phyloP scores from a whole-genome alignment of 1,284 basidiomycete species.

The Fomes fomentarius region DNA sequence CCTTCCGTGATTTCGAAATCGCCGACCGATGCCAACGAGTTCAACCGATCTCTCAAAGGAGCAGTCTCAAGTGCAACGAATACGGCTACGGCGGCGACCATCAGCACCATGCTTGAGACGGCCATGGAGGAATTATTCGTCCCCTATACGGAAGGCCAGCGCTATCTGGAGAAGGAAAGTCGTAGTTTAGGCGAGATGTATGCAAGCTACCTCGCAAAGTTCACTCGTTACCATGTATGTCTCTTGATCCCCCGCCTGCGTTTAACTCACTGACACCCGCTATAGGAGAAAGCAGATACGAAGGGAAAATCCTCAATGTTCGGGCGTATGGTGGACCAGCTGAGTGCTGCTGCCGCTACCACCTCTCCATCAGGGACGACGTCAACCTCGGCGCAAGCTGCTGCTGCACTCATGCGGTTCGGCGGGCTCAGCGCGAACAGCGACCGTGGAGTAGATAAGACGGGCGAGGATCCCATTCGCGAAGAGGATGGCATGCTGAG shows the following conservation, averaged over 20 bases:
- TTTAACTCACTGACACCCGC: neutral
- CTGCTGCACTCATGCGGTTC: conserved; percentile 81
- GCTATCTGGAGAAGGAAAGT: conserved; percentile 93
- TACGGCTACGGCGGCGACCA: conserved; percentile 53
- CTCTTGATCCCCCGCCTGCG: neutral
- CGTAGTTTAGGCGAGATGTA: conserved; percentile 88
- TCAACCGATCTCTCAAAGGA: conserved; percentile 56
- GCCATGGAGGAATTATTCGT: conserved; percentile 97
- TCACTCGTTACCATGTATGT: conserved; percentile 90
- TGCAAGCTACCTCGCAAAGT: conserved; percentile 71
- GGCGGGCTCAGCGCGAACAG: conserved; percentile 70
- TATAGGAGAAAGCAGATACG: conserved; percentile 66
- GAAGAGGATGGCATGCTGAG: conserved; percentile 84
- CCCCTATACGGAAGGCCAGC: conserved; percentile 89
- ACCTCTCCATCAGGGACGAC: conserved; percentile 59
- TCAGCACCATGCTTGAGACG: conserved; percentile 89
- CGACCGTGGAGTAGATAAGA: conserved; percentile 55
- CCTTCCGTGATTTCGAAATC: conserved; percentile 67
- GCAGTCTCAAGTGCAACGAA: conserved; percentile 40
- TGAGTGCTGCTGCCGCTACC: conserved; percentile 78
- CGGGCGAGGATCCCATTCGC: conserved; percentile 66
- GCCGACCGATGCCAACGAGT: conserved; percentile 61
- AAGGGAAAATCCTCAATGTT: conserved; percentile 88
- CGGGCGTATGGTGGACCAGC: conserved; percentile 91
- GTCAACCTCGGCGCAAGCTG: conserved; percentile 77